Percentiles rank a stretch among this genome's conserved stretches.
These are phyloP conservation scores for Solanum chacoense DNA, from an alignment of 305 asterid species.

Conservation along the genomic window DNA sequence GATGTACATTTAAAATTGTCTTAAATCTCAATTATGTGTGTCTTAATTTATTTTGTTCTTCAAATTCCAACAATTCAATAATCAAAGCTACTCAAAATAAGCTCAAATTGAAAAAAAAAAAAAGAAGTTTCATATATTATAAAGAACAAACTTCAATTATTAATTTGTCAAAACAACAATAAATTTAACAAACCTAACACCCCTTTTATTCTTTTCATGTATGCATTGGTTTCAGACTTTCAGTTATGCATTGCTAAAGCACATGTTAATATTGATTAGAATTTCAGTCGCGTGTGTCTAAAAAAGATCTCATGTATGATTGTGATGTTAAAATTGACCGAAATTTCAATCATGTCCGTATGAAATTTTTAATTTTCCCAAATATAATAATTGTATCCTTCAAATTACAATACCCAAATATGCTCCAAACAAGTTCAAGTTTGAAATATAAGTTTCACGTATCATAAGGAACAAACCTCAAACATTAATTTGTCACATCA, in stretches of 20 bases:
- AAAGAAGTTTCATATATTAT: neutral
- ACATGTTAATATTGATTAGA: neutral
- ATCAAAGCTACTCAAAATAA: neutral
- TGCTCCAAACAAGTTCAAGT: neutral
- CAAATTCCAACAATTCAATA: neutral
- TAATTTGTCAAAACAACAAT: neutral
- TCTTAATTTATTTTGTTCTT: neutral
- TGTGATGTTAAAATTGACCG: neutral
- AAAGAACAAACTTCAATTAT: neutral
- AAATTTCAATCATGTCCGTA: neutral
- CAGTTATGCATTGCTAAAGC: neutral
- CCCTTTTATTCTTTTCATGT: neutral
- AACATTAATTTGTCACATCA: neutral
- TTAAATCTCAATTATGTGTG: neutral
- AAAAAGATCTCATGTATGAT: neutral
- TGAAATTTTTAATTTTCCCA: neutral
- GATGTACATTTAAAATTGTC: neutral
- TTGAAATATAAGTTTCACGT: neutral
- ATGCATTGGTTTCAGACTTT: neutral
- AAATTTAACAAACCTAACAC: neutral
- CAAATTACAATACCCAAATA: neutral
- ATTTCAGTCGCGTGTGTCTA: neutral
- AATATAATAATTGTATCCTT: neutral
- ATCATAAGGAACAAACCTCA: neutral
- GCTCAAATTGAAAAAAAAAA: neutral